A percentile compares a stretch with the other conserved stretches of the same genome.
These are phyloP conservation scores for Teratosphaeria epicoccoides DNA, from an alignment of 2,329 filamentous ascomycete genomes.

Conservation along the genomic window DNA sequence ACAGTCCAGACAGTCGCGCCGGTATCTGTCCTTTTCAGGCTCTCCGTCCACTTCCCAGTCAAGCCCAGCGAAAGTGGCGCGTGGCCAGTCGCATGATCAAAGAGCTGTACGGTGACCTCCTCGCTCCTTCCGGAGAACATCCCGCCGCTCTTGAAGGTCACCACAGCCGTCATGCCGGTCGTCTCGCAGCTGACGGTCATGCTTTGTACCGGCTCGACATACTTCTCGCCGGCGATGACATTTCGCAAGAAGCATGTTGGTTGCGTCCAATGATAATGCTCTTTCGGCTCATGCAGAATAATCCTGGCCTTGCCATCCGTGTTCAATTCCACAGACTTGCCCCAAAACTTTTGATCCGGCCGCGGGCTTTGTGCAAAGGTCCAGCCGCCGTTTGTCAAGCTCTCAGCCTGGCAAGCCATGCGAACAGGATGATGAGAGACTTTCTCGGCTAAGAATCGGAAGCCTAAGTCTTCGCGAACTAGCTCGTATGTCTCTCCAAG, in stretches of 20 bases:
- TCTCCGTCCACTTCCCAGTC: constrained; percentile 72
- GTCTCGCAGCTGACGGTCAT: constrained; percentile 81
- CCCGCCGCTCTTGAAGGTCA: constrained; percentile 86
- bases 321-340: constrained; percentile 87
- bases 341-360: constrained; percentile 96
- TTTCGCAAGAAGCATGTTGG: constrained; percentile 89
- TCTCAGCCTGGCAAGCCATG: constrained; percentile 84
- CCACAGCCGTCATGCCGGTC: constrained; percentile 69
- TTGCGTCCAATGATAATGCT: constrained; percentile 78
- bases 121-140: constrained; percentile 96
- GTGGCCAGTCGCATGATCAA: constrained; percentile 46
- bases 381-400: constrained; percentile 53
- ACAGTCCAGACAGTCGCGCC: constrained; percentile 67
- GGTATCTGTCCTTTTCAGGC: constrained; percentile 53
- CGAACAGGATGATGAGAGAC: constrained; percentile 86
- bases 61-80: constrained; percentile 56
- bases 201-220: constrained; percentile 84
- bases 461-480: constrained; percentile 74
- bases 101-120: constrained; percentile 69
- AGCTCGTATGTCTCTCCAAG: constrained; percentile 93
- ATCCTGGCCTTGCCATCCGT: constrained; percentile 81
- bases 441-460: constrained; percentile 90
- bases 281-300: constrained; percentile 56
- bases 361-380: constrained; percentile 77
- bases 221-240: constrained; percentile 96